Evolutionary conservation across 2,329 filamentous ascomycete species (phyloP).

Genomic region (Hirsutella thompsonii): DNA sequence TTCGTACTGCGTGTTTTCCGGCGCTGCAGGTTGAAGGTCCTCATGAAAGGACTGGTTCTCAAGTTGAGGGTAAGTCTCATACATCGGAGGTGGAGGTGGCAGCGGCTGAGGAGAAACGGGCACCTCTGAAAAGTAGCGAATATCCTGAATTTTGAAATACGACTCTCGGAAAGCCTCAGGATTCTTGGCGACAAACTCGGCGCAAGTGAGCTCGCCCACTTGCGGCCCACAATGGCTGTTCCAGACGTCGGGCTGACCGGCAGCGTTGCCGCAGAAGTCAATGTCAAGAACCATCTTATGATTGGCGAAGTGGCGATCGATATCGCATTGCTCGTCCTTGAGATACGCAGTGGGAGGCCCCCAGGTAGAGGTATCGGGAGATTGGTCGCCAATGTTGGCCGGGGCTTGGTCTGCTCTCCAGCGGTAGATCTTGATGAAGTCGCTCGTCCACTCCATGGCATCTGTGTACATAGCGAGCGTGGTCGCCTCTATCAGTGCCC

Average conservation of each 20-base stretch:
- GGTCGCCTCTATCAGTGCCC: neutral
- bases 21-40: no score
- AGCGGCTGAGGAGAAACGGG: neutral
- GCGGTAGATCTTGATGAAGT: slow-evolving; percentile 27
- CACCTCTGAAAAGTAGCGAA: slow-evolving; percentile 17
- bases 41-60: no score
- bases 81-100: neutral
- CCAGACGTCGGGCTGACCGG: slow-evolving; percentile 25
- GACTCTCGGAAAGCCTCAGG: slow-evolving; percentile 22
- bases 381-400: slow-evolving; percentile 20
- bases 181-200: slow-evolving; percentile 22
- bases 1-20: no score
- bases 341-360: slow-evolving; percentile 50
- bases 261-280: slow-evolving; percentile 61
- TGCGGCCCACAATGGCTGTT: slow-evolving; percentile 10
- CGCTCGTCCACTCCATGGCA: slow-evolving; percentile 28
- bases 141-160: slow-evolving; percentile 32
- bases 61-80: no score
- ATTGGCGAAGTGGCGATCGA: slow-evolving; percentile 47
- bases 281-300: slow-evolving; percentile 67
- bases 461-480: no score
- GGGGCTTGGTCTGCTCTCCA: slow-evolving; percentile 21
- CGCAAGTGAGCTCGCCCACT: slow-evolving; percentile 13
- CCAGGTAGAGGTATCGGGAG: slow-evolving; percentile 52
- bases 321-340: slow-evolving; percentile 45